Conservation (phyloP, 768 basidiomycete genomes). For the Lyophyllum decastes region DNA sequence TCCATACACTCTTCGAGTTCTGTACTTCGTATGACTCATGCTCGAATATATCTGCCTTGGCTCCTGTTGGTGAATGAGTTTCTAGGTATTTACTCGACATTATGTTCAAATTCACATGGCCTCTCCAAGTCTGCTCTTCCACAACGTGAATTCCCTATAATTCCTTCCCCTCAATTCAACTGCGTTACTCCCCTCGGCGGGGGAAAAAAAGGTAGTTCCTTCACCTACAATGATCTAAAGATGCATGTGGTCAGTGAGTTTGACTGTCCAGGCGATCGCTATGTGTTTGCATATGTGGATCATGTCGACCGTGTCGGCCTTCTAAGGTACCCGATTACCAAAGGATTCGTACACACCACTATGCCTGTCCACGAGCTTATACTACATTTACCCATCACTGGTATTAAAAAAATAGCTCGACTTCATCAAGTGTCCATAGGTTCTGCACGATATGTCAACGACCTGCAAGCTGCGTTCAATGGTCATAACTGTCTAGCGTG, state of each 20-base stretch:
- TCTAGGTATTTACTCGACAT: too few relatives aligned
- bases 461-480: not conserved
- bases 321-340: not conserved
- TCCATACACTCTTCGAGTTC: not conserved
- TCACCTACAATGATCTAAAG: not conserved
- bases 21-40: not conserved
- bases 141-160: not conserved
- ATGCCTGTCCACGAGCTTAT: not conserved
- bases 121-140: not conserved
- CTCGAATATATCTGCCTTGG: not conserved
- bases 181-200: too few relatives aligned
- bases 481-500: not conserved
- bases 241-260: not conserved
- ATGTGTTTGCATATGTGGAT: not conserved
- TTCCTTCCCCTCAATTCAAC: not conserved
- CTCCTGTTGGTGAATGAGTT: not conserved
- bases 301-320: not conserved
- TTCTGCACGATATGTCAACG: not conserved
- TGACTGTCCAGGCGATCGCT: not conserved
- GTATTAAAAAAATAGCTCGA: not conserved
- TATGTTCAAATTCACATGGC: too few relatives aligned
- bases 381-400: not conserved
- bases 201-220: not conserved
- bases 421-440: not conserved
- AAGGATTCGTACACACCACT: not conserved